Base-by-base conservation (phyloP, 2,329 filamentous ascomycete species). In the Colletotrichum higginsianum region DNA sequence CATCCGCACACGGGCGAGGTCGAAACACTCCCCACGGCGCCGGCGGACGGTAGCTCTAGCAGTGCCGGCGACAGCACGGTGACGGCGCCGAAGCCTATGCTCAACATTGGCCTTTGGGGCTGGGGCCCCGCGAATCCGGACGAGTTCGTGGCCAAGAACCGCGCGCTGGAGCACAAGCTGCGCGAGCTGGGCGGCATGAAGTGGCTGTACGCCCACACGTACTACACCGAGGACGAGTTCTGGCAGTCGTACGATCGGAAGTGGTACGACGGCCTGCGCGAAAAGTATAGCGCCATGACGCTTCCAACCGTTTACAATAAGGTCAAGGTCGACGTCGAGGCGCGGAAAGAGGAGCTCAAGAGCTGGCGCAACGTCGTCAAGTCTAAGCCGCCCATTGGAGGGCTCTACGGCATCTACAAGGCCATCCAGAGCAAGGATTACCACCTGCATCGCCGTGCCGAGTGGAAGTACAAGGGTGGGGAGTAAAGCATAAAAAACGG, bases 181-280 rank as follows among this genome's bases (percentile, higher is more conserved):
- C 84, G 85, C 58, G 86, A 90, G 74, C 87, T 96, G 1, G 91
- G 91, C 57, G 94, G 94, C 2, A 89, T 93, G 84, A 97, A 97
- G 84, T 96, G 94, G 92, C 84, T 97, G 15, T 97, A 97, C 80
- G 94, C 94, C 3, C 93, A 96, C 77, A 92, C 93, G 0, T 97
- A 95, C 83, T 96, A 96, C 80, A 87, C 88, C n/a, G 88, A 93
- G 77, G 83, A 87, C 0, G 89, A 93, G 77, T 94, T 93, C 81
- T 93, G 91, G 91, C 76, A 82, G 44, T 84, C 90, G 62, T 93
- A 93, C 79, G 85, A 85, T 66, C 81, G 83, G 53, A 76, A 78
- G 23, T 89, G 86, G 86, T 94, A 94, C 79, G 87, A 93, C 42
- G 83, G 77, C 1, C 82, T 94, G 75, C 84, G 92, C 18, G 73